Base-by-base conservation (phyloP, 1,284 basidiomycete genomes). In the Puccinia coronata region DNA sequence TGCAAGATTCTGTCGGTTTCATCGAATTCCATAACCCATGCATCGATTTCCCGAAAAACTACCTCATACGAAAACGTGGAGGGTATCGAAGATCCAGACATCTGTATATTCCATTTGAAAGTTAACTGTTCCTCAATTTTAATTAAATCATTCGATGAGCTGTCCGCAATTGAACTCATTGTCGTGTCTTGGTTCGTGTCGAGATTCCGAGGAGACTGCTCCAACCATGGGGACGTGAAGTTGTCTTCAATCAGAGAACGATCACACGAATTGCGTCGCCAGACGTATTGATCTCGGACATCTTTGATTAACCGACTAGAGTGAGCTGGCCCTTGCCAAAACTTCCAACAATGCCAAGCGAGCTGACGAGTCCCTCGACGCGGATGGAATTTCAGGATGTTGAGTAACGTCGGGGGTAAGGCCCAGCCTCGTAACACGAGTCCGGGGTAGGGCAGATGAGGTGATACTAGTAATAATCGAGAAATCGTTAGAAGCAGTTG, bases 391-490 rank as follows among this genome's bases (percentile, higher is more conserved):
- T 80, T 59, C 31, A 80, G 43, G 25, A 80, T 18, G 47, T 61
- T 71, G 31, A 72, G 34, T 43, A 80, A 43, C 23, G 25, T n/a
- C 39, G 69, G 36, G 23, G 79, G 70, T 14, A 74, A 8, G 5
- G 74, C 43, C 79, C 79, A 80, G 55, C 79, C 79, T 16, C 72
- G 43, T 8, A 57, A 41, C 25, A 80, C 69, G 43, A 80, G 49
- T n/a, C 79, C 79, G 5, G 79, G 79, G 39, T 73, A 74, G n/a
- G 79, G 79, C 5, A 80, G 70, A 80, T 80, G 79, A 53, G 79
- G 79, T 6, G 79, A 70, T 51, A 80, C 43, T 53, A 34, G 53
- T 25, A 80, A 59, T 23, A 72, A 47, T 53, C 79, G 79, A 41
- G 49, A 51, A 49, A 80, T 39, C 14, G 79, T 34, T 18, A 80